Base-by-base conservation (phyloP, 2,329 filamentous ascomycete genomes). In the Cladobotryum protrusum region DNA sequence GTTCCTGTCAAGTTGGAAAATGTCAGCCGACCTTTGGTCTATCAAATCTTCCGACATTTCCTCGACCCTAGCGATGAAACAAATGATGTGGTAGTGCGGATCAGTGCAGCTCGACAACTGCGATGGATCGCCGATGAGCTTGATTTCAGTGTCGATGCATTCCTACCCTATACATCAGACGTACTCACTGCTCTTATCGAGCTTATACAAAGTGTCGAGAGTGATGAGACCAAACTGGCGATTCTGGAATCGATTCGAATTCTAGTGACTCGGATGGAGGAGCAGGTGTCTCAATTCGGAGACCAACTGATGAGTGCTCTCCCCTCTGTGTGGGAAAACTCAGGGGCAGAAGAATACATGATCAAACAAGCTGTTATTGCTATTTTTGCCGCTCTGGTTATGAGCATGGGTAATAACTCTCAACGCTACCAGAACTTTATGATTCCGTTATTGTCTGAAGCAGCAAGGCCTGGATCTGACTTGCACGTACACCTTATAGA, bases 281-380 rank as follows among this genome's bases (percentile, higher is more conserved):
- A 83, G 33, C 76, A 87, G 56, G 85, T 83, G 2, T 69, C 75
- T 1, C 75, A 75, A 42, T 85, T 84, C 54, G 88, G 89, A 5
- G 89, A 95, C 59, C 82, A 85, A 52, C 87, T 99, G 53, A 85
- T 99, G 67, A 75, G 81, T 1, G 79, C 90, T 12, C 75, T 97
- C 6, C 91, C 92, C 0, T 76, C 77, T 4, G 75, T 97, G 0
- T 99, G 93, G 93, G 84, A 88, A 53, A 81, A 85, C 46, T 89
- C 88, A 3, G 89, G 85, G 1, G 69, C 73, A 2, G 86, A 95
- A 53, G 88, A 93, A 61, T 89, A 90, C 68, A 81, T 97, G 66
- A 87, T 96, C 75, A 97, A 97, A 67, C 91, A 96, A 68, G 84
- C 89, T 1, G 90, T 97, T 47, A 78, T 97, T 50, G 88, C 87